These are phyloP conservation scores for Saksenaea vasiformis DNA, from an alignment of 371 early-diverging fungal species.

Conservation along the genomic window DNA sequence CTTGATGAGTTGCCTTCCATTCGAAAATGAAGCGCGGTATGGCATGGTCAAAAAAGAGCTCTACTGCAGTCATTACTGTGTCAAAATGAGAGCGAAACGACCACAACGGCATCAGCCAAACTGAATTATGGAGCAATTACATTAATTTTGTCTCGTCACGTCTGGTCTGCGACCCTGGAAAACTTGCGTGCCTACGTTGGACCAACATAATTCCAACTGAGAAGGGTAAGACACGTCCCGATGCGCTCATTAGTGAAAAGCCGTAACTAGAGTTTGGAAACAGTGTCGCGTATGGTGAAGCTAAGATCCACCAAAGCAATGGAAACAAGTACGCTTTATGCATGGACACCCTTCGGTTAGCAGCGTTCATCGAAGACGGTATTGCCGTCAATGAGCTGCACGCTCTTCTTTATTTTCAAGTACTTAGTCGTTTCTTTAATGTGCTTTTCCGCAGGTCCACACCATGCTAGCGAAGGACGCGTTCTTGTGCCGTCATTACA, in stretches of 20 bases:
- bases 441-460: too few relatives aligned
- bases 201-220: not conserved
- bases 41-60: too few relatives aligned
- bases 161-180: not conserved
- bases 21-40: too few relatives aligned
- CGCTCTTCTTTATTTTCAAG: too few relatives aligned
- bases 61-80: too few relatives aligned
- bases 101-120: slow-evolving; percentile 9
- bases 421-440: too few relatives aligned
- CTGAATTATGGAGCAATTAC: slow-evolving; percentile 20
- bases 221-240: slow-evolving; percentile 13
- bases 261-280: not conserved
- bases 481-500: too few relatives aligned
- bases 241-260: slow-evolving; percentile 11
- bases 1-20: too few relatives aligned
- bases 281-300: not conserved
- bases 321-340: slow-evolving; percentile 7
- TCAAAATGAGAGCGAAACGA: too few relatives aligned
- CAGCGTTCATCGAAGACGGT: slow-evolving; percentile 25
- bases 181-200: not conserved
- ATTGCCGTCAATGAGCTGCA: too few relatives aligned
- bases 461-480: too few relatives aligned
- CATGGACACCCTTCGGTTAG: too few relatives aligned
- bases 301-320: not conserved
- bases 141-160: slow-evolving; percentile 19